A percentile compares a stretch with the other conserved stretches of the same genome.
These are phyloP conservation scores for Ilex aquifolium DNA, from an alignment of 257 asterid species.

Conservation along the genomic window DNA sequence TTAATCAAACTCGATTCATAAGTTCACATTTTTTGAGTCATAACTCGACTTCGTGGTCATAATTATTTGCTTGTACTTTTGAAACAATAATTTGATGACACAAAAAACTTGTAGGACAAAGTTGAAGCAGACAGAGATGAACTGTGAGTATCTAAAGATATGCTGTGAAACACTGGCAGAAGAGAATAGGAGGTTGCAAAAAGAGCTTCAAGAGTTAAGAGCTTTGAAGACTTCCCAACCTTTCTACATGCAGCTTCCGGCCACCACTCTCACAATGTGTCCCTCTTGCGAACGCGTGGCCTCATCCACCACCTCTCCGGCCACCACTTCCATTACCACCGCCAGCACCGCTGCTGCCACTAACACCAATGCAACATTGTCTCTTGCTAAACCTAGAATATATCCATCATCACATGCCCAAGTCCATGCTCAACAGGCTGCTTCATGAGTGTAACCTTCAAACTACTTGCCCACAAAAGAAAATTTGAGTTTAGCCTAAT, in stretches of 20 bases:
- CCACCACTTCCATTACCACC: neutral
- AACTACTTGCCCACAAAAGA: no score
- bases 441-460: constrained; percentile 20
- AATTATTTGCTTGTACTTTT: neutral
- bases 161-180: constrained; percentile 81
- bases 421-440: constrained; percentile 14
- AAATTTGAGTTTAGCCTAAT: no score
- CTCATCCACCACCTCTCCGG: constrained; percentile 24
- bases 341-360: constrained; percentile 1
- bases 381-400: constrained; percentile 22
- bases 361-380: constrained; percentile 6
- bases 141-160: constrained; percentile 86
- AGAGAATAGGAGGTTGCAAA: constrained; percentile 75
- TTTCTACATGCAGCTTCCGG: constrained; percentile 80
- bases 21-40: no score
- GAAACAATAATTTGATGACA: constrained; percentile 19
- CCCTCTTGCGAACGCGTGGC: constrained; percentile 80
- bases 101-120: constrained; percentile 50
- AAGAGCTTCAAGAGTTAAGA: constrained; percentile 80
- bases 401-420: constrained; percentile 24
- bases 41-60: no score
- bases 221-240: constrained; percentile 78
- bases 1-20: no score
- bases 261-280: constrained; percentile 91
- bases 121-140: constrained; percentile 92